These are phyloP conservation scores for Condylostoma magnum DNA, from an alignment of 169 alveolate species.

Conservation along the genomic window DNA sequence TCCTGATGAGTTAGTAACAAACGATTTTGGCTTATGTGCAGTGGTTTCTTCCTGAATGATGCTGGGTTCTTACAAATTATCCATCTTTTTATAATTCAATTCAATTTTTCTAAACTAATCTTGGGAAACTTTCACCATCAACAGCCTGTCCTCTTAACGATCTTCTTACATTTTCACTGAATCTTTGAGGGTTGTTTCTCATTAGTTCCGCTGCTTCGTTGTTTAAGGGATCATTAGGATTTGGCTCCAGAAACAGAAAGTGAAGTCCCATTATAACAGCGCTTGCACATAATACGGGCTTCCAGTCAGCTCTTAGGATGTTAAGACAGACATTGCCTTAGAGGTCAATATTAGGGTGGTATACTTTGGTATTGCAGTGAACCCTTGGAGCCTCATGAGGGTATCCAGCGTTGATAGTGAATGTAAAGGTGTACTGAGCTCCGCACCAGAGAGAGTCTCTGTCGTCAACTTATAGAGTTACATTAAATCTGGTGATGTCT, in stretches of 20 bases:
- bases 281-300: conserved; percentile 86
- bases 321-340: conserved; percentile 92
- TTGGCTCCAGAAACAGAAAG: conserved; percentile 82
- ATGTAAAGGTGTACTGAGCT: conserved; percentile 62
- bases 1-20: too few relatives aligned
- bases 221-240: conserved; percentile 86
- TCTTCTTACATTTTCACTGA: conserved; percentile 62
- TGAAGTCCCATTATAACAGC: conserved; percentile 84
- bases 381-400: conserved; percentile 83
- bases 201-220: conserved; percentile 77
- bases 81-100: too few relatives aligned
- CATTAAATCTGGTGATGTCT: conserved; percentile 50
- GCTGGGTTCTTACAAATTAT: too few relatives aligned
- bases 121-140: conserved; percentile 57
- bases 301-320: conserved; percentile 93
- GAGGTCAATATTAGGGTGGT: conserved; percentile 92
- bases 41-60: too few relatives aligned
- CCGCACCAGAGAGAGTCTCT: conserved; percentile 61
- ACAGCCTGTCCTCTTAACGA: conserved; percentile 65
- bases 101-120: conserved; percentile 33
- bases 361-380: conserved; percentile 74
- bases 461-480: conserved; percentile 41
- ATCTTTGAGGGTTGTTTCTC: conserved; percentile 54
- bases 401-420: conserved; percentile 58
- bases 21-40: too few relatives aligned